phyloP scores from a whole-genome alignment of 257 asterid species.

The Marsdenia floribunda region DNA sequence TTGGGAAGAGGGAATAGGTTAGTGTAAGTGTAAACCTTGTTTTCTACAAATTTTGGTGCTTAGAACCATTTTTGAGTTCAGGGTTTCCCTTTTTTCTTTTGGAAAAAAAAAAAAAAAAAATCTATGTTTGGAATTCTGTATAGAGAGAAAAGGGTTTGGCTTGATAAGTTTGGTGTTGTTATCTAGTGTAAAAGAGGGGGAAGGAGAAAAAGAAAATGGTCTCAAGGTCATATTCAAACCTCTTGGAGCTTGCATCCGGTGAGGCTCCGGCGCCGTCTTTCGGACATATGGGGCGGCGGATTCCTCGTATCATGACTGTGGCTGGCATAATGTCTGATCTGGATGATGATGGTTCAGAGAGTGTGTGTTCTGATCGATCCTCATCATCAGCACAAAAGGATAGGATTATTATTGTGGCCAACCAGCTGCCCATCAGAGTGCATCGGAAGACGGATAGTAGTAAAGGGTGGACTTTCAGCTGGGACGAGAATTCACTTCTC shows the following conservation, averaged over 20 bases:
- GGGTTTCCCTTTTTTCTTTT: conserved; percentile 14
- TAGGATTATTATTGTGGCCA: conserved; percentile 78
- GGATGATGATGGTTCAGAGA: conserved; percentile 61
- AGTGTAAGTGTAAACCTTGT: not conserved
- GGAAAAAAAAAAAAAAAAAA: not conserved
- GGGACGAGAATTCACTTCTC: conserved; percentile 80
- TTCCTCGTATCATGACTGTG: conserved; percentile 81
- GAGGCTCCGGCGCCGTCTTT: conserved; percentile 70
- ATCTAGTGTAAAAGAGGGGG: conserved; percentile 9
- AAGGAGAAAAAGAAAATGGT: conserved; percentile 37
- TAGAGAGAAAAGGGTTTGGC: conserved; percentile 18
- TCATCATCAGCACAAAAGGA: conserved; percentile 67
- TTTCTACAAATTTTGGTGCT: conserved; percentile 14
- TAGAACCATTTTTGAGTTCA: conserved; percentile 6
- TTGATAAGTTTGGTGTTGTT: conserved; percentile 23
- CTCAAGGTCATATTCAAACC: conserved; percentile 83
- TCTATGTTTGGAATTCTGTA: conserved; percentile 19
- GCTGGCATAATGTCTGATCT: conserved; percentile 80
- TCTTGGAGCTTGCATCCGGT: conserved; percentile 80
- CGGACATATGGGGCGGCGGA: conserved; percentile 50
- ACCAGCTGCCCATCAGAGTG: conserved; percentile 74
- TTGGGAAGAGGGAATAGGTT: conserved; percentile 1
- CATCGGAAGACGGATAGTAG: conserved; percentile 45
- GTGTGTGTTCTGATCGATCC: conserved; percentile 58
- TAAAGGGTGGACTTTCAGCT: conserved; percentile 64